These are phyloP conservation scores for Physcomitrellopsis africana DNA, from an alignment of 225 moss, liverwort and hornwort genomes.

Conservation along the genomic window DNA sequence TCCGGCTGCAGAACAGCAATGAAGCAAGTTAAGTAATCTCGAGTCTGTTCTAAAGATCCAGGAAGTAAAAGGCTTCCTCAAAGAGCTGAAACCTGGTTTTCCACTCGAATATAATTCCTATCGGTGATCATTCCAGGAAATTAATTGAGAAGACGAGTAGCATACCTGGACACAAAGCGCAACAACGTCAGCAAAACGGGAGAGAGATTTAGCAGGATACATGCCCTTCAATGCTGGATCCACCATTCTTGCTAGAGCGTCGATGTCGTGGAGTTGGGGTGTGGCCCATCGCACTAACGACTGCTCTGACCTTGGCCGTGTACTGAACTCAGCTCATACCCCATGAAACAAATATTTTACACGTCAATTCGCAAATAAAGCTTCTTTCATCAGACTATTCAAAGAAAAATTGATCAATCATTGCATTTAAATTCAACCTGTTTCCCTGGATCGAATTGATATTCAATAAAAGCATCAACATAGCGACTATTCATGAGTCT, in stretches of 20 bases:
- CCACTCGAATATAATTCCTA: neutral
- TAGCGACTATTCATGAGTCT: no score
- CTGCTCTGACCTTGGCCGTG: conserved; percentile 68
- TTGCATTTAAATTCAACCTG: no score
- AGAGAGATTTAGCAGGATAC: conserved; percentile 81
- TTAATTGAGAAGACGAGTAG: neutral
- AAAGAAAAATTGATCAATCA: neutral
- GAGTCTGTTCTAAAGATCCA: neutral
- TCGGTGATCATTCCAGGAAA: neutral
- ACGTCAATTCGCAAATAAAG: neutral
- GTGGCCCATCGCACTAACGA: conserved; percentile 85
- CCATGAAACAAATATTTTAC: neutral
- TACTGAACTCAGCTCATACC: conserved; percentile 34
- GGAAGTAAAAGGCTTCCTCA: neutral
- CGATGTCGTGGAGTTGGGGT: conserved; percentile 79
- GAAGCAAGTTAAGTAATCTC: neutral
- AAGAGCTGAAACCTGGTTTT: neutral
- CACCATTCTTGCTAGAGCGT: conserved; percentile 77
- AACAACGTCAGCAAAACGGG: conserved; percentile 74
- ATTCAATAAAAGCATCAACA: no score
- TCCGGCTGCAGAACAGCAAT: conserved; percentile 52
- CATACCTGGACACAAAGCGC: conserved; percentile 78
- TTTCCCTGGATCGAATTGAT: no score
- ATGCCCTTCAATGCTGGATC: conserved; percentile 77
- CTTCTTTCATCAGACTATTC: neutral